Percentiles rank a stretch among this genome's conserved stretches.
Conservation (phyloP, 345 rosid species). For the Boechera retrofracta region DNA sequence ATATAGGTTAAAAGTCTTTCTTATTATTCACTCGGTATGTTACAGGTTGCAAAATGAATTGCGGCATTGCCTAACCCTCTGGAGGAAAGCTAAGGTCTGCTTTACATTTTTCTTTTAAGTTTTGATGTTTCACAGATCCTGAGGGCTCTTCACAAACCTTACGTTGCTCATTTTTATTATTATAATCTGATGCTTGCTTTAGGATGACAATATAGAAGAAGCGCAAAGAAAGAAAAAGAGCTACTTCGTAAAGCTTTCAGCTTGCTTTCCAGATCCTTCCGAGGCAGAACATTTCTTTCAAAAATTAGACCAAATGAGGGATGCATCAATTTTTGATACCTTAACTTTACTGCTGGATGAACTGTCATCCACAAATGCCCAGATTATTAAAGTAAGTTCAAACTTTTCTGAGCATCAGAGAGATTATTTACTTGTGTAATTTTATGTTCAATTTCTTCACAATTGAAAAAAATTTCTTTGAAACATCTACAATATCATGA, state of each 20-base stretch:
- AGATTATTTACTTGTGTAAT: constrained; percentile 12
- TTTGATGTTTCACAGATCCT: constrained; percentile 25
- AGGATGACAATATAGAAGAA: constrained; percentile 65
- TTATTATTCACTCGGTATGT: constrained; percentile 36
- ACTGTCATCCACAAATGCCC: constrained; percentile 48
- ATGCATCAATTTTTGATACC: constrained; percentile 57
- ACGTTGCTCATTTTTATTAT: constrained; percentile 13
- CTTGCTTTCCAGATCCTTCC: constrained; percentile 72
- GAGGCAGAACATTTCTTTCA: constrained; percentile 77
- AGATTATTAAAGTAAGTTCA: constrained; percentile 53
- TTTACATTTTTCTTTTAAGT: constrained; percentile 11
- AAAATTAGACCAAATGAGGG: constrained; percentile 69
- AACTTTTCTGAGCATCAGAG: constrained; percentile 22
- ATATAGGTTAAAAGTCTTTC: constrained; percentile 22
- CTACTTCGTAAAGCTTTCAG: constrained; percentile 70
- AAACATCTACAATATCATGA: constrained; percentile 25
- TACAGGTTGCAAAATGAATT: constrained; percentile 85
- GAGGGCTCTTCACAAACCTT: constrained; percentile 25
- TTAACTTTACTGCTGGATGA: constrained; percentile 65
- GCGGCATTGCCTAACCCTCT: constrained; percentile 62
- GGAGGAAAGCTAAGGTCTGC: constrained; percentile 55
- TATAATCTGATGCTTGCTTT: constrained; percentile 43
- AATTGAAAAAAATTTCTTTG: constrained; percentile 6
- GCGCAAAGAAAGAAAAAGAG: constrained; percentile 50
- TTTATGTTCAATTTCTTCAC: constrained; percentile 28